These are phyloP conservation scores for Dryadomyces quercus-mongolicae DNA, from an alignment of 2,329 filamentous ascomycete genomes.

Conservation along the genomic window DNA sequence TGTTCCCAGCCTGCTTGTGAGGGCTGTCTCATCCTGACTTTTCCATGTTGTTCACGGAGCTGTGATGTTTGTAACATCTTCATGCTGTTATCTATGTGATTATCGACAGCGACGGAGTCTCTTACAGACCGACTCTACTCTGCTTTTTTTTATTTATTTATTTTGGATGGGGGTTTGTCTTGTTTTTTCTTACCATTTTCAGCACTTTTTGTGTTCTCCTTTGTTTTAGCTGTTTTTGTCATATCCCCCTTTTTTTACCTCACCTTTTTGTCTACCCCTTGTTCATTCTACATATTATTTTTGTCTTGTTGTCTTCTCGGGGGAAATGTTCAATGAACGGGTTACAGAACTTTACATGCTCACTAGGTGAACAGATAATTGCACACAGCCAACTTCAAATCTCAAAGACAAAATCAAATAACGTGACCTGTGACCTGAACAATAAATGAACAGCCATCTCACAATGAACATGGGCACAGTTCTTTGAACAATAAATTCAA, in stretches of 20 bases:
- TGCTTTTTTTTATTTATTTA: background rate
- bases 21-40: background rate
- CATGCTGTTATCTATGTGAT: background rate
- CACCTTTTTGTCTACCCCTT: background rate
- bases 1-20: too few relatives aligned
- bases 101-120: background rate
- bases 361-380: background rate
- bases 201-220: background rate
- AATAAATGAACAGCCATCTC: too few relatives aligned
- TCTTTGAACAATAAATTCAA: too few relatives aligned
- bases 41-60: background rate
- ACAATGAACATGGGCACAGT: too few relatives aligned
- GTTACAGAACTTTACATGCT: background rate
- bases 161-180: background rate
- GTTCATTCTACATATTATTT: background rate
- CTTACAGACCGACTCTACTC: background rate
- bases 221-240: background rate
- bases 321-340: background rate
- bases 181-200: background rate
- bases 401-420: too few relatives aligned
- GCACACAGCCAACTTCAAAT: background rate
- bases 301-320: background rate
- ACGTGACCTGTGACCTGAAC: too few relatives aligned
- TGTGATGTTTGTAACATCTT: background rate
- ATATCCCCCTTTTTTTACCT: background rate